Conservation (phyloP, 345 rosid species). For the Camelina hispida region DNA sequence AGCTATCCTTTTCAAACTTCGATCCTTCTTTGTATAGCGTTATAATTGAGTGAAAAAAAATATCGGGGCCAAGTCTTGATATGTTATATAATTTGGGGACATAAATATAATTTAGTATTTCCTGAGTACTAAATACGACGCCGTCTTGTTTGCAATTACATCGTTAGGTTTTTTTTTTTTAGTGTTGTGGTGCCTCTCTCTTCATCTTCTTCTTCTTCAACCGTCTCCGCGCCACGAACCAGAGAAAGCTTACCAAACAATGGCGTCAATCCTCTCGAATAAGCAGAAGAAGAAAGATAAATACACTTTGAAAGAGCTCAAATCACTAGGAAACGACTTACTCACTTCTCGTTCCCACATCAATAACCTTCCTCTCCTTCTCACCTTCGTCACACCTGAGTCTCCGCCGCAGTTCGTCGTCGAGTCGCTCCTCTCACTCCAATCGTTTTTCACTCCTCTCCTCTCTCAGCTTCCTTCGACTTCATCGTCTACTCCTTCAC, state of each 20-base stretch:
- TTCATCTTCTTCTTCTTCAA: constrained; percentile 1
- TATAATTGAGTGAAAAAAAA: not conserved
- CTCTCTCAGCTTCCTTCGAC: constrained; percentile 75
- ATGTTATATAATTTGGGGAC: not conserved
- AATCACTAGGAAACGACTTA: constrained; percentile 66
- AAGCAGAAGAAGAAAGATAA: constrained; percentile 46
- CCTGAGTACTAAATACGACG: too few relatives aligned
- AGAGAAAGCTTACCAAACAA: constrained; percentile 39
- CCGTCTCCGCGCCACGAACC: constrained; percentile 28
- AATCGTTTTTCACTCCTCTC: constrained; percentile 84
- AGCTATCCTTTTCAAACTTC: not conserved
- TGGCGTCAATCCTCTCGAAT: constrained; percentile 54
- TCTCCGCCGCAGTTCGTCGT: constrained; percentile 69
- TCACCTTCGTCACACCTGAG: constrained; percentile 62
- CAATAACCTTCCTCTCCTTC: constrained; percentile 81
- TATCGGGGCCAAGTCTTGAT: not conserved
- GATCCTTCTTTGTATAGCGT: not conserved
- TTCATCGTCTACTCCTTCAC: constrained; percentile 38
- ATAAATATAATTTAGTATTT: too few relatives aligned
- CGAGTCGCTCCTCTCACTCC: constrained; percentile 89
- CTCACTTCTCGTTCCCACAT: constrained; percentile 77
- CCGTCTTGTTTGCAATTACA: too few relatives aligned
- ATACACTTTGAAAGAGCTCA: constrained; percentile 63
- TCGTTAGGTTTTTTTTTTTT: too few relatives aligned
- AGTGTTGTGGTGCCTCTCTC: too few relatives aligned